Evolutionary conservation across 1,139 yeast genomes (phyloP).

Genomic region (Pichia terricola): DNA sequence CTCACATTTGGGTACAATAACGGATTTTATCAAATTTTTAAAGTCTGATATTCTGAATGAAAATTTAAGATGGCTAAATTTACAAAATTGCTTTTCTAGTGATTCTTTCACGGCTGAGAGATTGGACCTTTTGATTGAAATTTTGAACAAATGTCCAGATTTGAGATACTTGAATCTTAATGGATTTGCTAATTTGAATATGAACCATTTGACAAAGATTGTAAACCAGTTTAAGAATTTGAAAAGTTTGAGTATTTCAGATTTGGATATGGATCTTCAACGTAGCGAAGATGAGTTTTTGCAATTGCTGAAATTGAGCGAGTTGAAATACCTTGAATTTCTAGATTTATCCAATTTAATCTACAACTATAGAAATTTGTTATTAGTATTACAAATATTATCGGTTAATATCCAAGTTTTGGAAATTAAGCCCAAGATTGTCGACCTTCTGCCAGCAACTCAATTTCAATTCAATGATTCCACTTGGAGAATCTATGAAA

Average conservation of each 20-base stretch:
- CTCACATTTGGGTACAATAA: constrained; percentile 57
- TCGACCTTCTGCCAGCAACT: constrained; percentile 9
- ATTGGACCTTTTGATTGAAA: constrained; percentile 6
- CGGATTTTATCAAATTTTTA: constrained; percentile 62
- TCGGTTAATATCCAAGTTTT: constrained; percentile 5
- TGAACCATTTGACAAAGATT: constrained; percentile 44
- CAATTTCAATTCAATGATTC: constrained; percentile 16
- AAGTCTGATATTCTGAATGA: constrained; percentile 25
- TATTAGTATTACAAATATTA: constrained; percentile 1
- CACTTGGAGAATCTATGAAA: constrained; percentile 43
- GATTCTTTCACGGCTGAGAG: constrained; percentile 17
- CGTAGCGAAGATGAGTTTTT: constrained; percentile 3
- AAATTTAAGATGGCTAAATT: constrained; percentile 61
- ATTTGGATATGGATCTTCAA: constrained; percentile 17
- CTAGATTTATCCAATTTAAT: constrained; percentile 9
- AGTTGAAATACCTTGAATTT: constrained; percentile 7
- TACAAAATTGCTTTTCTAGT: constrained; percentile 64
- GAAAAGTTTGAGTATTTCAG: constrained; percentile 39
- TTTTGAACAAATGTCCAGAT: constrained; percentile 23
- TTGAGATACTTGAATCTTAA: constrained; percentile 58
- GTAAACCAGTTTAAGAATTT: constrained; percentile 45
- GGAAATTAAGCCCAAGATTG: constrained; percentile 9
- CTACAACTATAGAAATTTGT: constrained; percentile 5
- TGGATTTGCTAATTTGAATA: constrained; percentile 56
- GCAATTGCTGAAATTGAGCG: constrained; percentile 2